Base-by-base conservation (phyloP, 768 basidiomycete genomes). In the Termitomyces sp. region DNA sequence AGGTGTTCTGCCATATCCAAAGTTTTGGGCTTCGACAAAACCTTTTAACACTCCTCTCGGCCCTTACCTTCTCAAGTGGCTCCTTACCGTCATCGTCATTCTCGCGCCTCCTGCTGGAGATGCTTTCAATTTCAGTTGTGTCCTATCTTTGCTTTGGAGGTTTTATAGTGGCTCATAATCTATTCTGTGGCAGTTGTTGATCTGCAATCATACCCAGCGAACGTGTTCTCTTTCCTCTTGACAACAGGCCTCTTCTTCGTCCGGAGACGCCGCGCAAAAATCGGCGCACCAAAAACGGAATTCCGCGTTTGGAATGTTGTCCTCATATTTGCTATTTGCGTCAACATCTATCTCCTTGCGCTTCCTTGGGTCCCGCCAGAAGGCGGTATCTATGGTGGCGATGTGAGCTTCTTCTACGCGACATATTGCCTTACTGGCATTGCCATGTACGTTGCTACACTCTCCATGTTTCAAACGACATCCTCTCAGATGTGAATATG, bases 21-120 rank as follows among this genome's bases (percentile, higher is more conserved):
- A 65, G 29, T 75, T 82, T 66, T 83, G 79, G 73, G 75, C 77
- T 5, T 78, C 77, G 1, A 82, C 77, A 2, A 69, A 71, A 37
- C 82, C 81, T 1, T 82, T 82, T 63, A 78, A 77, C 35, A 81
- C 81, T 4, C 82, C 82, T 6, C 64, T 75, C 1, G 77, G 71
- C 1, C 77, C 82, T 4, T 73, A 80, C 40, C 64, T 77, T 11
- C 66, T 81, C 37, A 75, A 78, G 56, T 83, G 75, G 73, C 50
- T 74, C 11, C 60, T 81, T 12, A 78, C 79, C 0, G 69, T 75
- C 21, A 70, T 82, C 54, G 75, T 82, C 50, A 82, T 84, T 59
- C 66, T 81, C 43, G 77, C 73, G 1, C 73, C 75, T 27, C 76
- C 76, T 2, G 70, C 74, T 25, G 73, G 73, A 49, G 76, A 76